Conservation (phyloP, 805 yeast species). For the Suhomyces faveliae region DNA sequence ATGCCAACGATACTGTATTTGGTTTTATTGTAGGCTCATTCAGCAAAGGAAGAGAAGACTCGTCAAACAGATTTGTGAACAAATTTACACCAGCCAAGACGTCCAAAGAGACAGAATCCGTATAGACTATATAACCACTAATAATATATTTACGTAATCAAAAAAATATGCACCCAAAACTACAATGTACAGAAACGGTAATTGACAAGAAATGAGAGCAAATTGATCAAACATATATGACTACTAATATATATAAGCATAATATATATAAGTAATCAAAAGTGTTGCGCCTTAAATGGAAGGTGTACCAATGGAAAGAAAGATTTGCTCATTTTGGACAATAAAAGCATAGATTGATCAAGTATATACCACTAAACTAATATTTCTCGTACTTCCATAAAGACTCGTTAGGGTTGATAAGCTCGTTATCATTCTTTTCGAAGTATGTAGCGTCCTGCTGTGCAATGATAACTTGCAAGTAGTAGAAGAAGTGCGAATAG, state of each 20-base stretch:
- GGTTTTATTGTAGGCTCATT: neutral
- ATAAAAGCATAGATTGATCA: neutral
- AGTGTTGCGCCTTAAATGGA: too few relatives aligned
- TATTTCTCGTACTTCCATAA: slow-evolving; percentile 45
- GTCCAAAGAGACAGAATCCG: neutral
- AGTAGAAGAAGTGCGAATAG: slow-evolving; percentile 36
- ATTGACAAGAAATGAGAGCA: too few relatives aligned
- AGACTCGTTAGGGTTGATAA: slow-evolving; percentile 45
- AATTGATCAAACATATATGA: too few relatives aligned
- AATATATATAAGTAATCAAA: too few relatives aligned
- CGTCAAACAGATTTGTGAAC: neutral
- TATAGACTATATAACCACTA: neutral
- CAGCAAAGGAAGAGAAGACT: neutral
- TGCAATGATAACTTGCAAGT: slow-evolving; percentile 29
- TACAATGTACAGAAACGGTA: too few relatives aligned
- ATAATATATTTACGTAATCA: neutral
- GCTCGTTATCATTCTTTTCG: slow-evolving; percentile 35
- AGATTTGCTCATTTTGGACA: too few relatives aligned
- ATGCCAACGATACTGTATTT: neutral
- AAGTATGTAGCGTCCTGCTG: slow-evolving; percentile 42
- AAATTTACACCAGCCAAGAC: neutral
- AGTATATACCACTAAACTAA: slow-evolving; percentile 10
- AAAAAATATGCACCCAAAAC: neutral
- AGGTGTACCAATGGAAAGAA: too few relatives aligned
- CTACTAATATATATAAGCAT: too few relatives aligned